These are phyloP conservation scores for Boletus sp. DNA, from an alignment of 768 basidiomycete species.

Conservation along the genomic window DNA sequence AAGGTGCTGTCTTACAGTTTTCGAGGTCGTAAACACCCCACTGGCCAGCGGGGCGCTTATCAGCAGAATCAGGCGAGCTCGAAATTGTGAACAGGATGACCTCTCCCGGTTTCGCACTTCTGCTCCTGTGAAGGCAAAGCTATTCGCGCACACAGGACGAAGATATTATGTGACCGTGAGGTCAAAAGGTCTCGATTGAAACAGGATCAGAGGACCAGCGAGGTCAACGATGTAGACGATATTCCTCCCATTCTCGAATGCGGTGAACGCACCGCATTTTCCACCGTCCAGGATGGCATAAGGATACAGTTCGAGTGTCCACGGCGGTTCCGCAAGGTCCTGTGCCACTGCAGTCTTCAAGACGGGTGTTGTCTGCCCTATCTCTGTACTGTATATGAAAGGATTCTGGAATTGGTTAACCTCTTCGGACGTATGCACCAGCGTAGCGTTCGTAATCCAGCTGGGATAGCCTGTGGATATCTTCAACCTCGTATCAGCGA, in stretches of 20 bases:
- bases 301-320: slow-evolving; percentile 17
- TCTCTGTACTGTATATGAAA: slow-evolving; percentile 21
- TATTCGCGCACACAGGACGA: not conserved
- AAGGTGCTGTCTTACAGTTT: slow-evolving; percentile 49
- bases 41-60: slow-evolving; percentile 50
- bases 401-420: slow-evolving; percentile 60
- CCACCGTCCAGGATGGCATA: slow-evolving; percentile 25
- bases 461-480: slow-evolving; percentile 36
- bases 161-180: slow-evolving; percentile 12
- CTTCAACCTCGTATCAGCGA: slow-evolving; percentile 48
- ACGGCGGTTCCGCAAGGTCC: slow-evolving; percentile 26
- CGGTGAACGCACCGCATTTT: slow-evolving; percentile 30
- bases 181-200: not conserved
- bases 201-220: not conserved
- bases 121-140: slow-evolving; percentile 13
- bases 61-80: slow-evolving; percentile 20
- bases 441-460: slow-evolving; percentile 43
- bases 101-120: slow-evolving; percentile 2
- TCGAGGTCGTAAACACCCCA: slow-evolving; percentile 74
- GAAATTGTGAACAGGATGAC: slow-evolving; percentile 9
- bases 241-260: slow-evolving; percentile 27
- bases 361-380: slow-evolving; percentile 26
- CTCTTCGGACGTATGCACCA: slow-evolving; percentile 60
- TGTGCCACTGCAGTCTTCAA: slow-evolving; percentile 20
- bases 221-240: slow-evolving; percentile 34